These are phyloP conservation scores for Saccharomycopsis javanensis DNA, from an alignment of 805 yeast genomes.

Conservation along the genomic window DNA sequence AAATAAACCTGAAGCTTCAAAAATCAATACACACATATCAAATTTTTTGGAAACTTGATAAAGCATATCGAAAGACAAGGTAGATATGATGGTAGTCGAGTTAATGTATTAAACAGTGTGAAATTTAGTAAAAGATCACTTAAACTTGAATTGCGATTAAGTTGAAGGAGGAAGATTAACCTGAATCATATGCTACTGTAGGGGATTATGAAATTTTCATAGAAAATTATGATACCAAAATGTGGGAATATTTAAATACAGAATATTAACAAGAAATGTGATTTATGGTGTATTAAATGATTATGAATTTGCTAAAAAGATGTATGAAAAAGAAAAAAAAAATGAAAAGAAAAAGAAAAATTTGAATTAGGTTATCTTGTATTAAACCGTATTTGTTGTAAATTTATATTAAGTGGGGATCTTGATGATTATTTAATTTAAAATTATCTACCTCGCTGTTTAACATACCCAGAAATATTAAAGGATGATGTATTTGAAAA, in stretches of 20 bases:
- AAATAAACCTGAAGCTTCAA: not conserved
- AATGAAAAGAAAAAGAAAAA: not conserved
- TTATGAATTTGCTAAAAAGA: not conserved
- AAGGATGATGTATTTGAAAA: not conserved
- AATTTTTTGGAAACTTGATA: not conserved
- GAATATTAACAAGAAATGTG: not conserved
- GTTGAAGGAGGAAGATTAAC: not conserved
- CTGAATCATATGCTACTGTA: not conserved
- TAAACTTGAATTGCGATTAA: too few relatives aligned
- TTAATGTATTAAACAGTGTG: too few relatives aligned
- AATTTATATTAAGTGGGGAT: not conserved
- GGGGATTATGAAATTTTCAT: not conserved
- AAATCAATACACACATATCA: not conserved
- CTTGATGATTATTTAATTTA: not conserved
- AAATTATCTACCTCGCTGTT: not conserved
- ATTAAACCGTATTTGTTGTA: not conserved
- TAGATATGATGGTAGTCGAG: too few relatives aligned
- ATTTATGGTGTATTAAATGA: not conserved
- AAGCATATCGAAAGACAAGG: too few relatives aligned
- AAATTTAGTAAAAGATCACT: too few relatives aligned
- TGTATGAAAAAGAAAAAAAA: not conserved
- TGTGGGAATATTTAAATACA: not conserved
- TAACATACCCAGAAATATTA: not conserved
- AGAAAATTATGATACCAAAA: not conserved
- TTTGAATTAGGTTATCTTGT: not conserved